Conservation (phyloP, 1,139 yeast genomes). For the Zhuliangozyma parablackwelliae region DNA sequence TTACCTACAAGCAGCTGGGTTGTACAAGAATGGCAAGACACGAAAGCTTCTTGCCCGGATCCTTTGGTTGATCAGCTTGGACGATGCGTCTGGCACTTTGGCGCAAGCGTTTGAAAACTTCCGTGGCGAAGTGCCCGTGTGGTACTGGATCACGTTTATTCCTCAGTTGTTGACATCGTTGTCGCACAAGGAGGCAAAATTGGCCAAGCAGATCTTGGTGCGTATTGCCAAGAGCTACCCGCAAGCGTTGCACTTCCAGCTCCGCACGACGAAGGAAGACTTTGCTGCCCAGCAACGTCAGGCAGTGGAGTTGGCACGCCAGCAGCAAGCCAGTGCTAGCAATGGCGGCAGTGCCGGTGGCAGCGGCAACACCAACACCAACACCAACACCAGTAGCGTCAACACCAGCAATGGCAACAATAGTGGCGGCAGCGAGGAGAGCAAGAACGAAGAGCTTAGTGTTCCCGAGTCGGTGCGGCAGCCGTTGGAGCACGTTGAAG, state of each 20-base stretch:
- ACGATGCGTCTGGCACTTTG: constrained; percentile 76
- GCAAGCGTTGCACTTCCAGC: constrained; percentile 93
- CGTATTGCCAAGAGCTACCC: constrained; percentile 96
- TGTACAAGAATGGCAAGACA: constrained; percentile 89
- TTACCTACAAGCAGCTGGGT: constrained; percentile 94
- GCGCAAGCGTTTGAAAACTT: constrained; percentile 87
- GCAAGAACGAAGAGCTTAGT: not conserved
- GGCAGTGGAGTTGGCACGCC: constrained; percentile 47
- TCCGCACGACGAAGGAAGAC: constrained; percentile 93
- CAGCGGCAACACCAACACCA: constrained; percentile 1
- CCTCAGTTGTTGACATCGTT: constrained; percentile 89
- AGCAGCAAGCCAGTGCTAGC: constrained; percentile 17
- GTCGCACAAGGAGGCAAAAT: constrained; percentile 84
- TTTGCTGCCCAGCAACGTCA: constrained; percentile 84
- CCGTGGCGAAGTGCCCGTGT: constrained; percentile 94
- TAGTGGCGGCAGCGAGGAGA: not conserved
- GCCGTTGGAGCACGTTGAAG: constrained; percentile 95
- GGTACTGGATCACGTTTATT: constrained; percentile 98
- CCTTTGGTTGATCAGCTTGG: constrained; percentile 89
- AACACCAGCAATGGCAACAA: not conserved
- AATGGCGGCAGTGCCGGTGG: not conserved
- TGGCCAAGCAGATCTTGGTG: constrained; percentile 82
- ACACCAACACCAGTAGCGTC: constrained; percentile 2
- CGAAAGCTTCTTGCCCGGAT: constrained; percentile 84
- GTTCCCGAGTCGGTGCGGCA: constrained; percentile 36